A percentile compares a stretch with the other conserved stretches of the same genome.
Conservation (phyloP, 2,329 filamentous ascomycete species). For the Stachybotrys chlorohalonatus region DNA sequence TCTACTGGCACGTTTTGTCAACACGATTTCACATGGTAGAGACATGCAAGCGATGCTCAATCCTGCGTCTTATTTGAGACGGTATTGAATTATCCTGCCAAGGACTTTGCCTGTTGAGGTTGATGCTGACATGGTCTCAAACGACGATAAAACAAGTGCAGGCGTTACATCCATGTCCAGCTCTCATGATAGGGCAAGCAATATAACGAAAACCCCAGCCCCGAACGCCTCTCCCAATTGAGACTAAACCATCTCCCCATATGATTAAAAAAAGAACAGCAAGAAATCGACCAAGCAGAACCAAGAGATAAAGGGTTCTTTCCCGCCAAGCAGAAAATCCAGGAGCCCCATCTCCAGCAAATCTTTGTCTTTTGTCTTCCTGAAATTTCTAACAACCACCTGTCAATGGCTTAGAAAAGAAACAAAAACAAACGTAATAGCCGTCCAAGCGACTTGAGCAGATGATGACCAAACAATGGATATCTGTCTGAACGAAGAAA, state of each 20-base stretch:
- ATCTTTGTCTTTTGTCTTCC: slow-evolving; percentile 1
- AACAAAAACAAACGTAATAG: background rate
- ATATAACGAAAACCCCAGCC: background rate
- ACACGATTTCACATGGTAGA: too few relatives aligned
- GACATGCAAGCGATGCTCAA: too few relatives aligned
- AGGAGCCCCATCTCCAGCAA: background rate
- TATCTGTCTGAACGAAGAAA: background rate
- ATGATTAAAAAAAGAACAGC: slow-evolving; percentile 1
- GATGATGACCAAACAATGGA: background rate
- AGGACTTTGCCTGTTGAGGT: too few relatives aligned
- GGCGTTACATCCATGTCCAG: background rate
- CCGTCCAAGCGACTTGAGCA: background rate
- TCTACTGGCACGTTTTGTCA: too few relatives aligned
- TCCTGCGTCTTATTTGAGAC: too few relatives aligned
- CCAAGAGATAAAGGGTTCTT: background rate
- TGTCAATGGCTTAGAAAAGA: background rate
- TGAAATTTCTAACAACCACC: background rate
- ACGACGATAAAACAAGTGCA: slow-evolving; percentile 2
- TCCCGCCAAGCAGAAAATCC: background rate
- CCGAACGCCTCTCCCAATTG: background rate
- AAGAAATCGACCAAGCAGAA: background rate
- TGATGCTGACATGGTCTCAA: too few relatives aligned
- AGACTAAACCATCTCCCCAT: background rate
- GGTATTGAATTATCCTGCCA: too few relatives aligned
- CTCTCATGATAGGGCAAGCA: background rate